Conservation (phyloP, 805 yeast species). For the Ogataea nonfermentans region DNA sequence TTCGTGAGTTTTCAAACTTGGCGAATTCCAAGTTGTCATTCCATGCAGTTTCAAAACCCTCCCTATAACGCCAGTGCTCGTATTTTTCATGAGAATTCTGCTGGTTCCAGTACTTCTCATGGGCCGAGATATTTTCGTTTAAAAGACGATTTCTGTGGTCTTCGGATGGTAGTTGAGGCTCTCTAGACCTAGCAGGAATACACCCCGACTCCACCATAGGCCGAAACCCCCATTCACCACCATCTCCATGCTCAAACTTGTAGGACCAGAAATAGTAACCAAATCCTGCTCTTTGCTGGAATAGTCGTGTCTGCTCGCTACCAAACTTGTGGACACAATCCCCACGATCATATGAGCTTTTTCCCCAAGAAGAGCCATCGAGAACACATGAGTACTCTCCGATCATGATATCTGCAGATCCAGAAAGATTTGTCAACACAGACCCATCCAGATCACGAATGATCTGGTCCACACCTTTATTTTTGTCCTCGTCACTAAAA, state of each 20-base stretch:
- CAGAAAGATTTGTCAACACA: conserved; percentile 47
- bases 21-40: conserved; percentile 69
- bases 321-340: conserved; percentile 64
- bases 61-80: conserved; percentile 80
- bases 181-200: conserved; percentile 36
- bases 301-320: conserved; percentile 45
- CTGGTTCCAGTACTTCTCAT: conserved; percentile 65
- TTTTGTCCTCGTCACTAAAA: conserved; percentile 71
- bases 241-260: conserved; percentile 83
- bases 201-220: conserved; percentile 71
- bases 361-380: conserved; percentile 73
- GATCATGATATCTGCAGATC: conserved; percentile 60
- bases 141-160: conserved; percentile 41
- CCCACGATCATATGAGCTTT: conserved; percentile 43
- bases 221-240: conserved; percentile 95
- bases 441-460: conserved; percentile 52
- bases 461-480: conserved; percentile 62
- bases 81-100: conserved; percentile 56
- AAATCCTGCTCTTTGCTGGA: conserved; percentile 52
- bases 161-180: conserved; percentile 37
- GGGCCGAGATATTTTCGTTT: conserved; percentile 41
- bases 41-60: conserved; percentile 78
- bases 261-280: conserved; percentile 92
- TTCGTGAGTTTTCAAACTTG: conserved; percentile 59
- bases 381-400: conserved; percentile 93